Evolutionary conservation across 768 basidiomycete genomes (phyloP).

Genomic region (Serendipita sp.): DNA sequence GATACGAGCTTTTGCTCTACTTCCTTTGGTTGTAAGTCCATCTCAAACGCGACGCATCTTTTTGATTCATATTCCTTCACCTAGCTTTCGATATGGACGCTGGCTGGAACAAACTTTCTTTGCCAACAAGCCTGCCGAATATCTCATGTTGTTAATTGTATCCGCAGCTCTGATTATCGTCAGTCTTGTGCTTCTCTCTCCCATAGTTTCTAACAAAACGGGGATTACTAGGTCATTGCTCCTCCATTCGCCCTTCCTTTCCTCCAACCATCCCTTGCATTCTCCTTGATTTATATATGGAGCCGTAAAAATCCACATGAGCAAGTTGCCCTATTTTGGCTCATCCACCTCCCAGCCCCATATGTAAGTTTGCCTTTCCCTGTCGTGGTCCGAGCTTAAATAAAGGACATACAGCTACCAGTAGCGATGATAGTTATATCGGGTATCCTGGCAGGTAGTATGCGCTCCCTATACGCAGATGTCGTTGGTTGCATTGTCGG

Average conservation of each 20-base stretch:
- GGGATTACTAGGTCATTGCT: constrained; percentile 42
- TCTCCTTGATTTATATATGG: constrained; percentile 96
- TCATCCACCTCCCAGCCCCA: background rate
- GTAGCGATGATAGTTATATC: constrained; percentile 3
- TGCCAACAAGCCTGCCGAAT: constrained; percentile 79
- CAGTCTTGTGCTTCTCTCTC: constrained; percentile 13
- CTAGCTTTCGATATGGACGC: constrained; percentile 88
- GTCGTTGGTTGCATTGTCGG: constrained; percentile 6
- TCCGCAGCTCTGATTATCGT: constrained; percentile 79
- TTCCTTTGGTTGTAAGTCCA: constrained; percentile 92
- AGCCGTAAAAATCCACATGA: constrained; percentile 30
- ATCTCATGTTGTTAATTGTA: constrained; percentile 82
- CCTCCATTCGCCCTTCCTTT: constrained; percentile 85
- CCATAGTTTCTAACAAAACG: constrained; percentile 1
- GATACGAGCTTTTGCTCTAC: constrained; percentile 89
- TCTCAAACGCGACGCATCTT: background rate
- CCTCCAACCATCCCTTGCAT: constrained; percentile 81
- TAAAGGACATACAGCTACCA: background rate
- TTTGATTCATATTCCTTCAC: background rate
- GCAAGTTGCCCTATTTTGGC: background rate
- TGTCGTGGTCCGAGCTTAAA: background rate
- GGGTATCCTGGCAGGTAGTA: background rate
- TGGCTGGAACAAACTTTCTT: constrained; percentile 97
- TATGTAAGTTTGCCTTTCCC: background rate
- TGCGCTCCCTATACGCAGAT: background rate